A percentile compares a stretch with the other conserved stretches of the same genome.
Evolutionary conservation across 306 rosid species (phyloP).

Genomic region (Cicer cuneatum): DNA sequence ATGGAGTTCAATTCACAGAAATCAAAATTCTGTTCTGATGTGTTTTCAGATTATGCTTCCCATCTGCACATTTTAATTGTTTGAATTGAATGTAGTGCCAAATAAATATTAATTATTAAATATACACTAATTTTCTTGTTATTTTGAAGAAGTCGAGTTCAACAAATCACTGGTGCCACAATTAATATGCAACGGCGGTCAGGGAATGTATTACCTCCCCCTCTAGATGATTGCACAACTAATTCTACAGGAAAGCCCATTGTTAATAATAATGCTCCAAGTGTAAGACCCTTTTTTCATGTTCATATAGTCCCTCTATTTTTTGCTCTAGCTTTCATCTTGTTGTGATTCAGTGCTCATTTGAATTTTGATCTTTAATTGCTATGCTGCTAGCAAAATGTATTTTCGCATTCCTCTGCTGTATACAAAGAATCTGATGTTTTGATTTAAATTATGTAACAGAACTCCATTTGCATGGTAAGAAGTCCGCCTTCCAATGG

Average conservation of each 20-base stretch:
- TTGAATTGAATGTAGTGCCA: slow-evolving; percentile 35
- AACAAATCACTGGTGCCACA: slow-evolving; percentile 82
- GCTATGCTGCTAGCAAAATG: slow-evolving; percentile 24
- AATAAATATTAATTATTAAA: slow-evolving; percentile 3
- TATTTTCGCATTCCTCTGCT: slow-evolving; percentile 16
- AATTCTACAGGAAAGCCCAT: slow-evolving; percentile 67
- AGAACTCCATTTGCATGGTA: slow-evolving; percentile 59
- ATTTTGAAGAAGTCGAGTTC: slow-evolving; percentile 91
- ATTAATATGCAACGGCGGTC: slow-evolving; percentile 75
- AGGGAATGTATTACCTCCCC: slow-evolving; percentile 84
- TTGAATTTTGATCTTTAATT: slow-evolving; percentile 11
- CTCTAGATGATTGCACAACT: slow-evolving; percentile 68
- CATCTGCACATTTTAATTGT: not conserved
- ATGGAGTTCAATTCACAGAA: slow-evolving; percentile 19
- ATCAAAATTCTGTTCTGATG: not conserved
- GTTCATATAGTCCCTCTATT: not conserved
- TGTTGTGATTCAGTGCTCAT: slow-evolving; percentile 14
- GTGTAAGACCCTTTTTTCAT: slow-evolving; percentile 61
- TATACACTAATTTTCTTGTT: slow-evolving; percentile 47
- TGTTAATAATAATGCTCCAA: slow-evolving; percentile 61
- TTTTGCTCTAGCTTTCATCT: not conserved
- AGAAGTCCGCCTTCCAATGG: slow-evolving; percentile 89
- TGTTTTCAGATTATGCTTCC: slow-evolving; percentile 15
- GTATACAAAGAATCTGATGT: slow-evolving; percentile 28
- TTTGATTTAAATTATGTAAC: slow-evolving; percentile 42